Base-by-base conservation (phyloP, 2,329 filamentous ascomycete genomes). In the Trichothecium sympodiale region DNA sequence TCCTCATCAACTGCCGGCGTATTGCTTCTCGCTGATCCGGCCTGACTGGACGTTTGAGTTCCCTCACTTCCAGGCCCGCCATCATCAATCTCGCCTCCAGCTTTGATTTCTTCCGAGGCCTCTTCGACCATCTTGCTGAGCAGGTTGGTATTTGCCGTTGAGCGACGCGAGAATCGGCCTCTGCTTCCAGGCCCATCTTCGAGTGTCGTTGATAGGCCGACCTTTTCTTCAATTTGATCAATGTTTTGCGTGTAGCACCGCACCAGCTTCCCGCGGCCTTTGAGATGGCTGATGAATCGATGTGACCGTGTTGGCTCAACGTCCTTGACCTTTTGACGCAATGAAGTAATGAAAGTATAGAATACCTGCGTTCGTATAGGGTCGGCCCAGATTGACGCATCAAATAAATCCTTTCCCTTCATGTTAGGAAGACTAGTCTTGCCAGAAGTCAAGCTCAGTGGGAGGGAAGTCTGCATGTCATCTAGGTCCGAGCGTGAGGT, bases 241-340 rank as follows among this genome's bases (percentile, higher is more conserved):
- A 85, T 84, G 43, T 84, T 85, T 45, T 85, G 80, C 0, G 80
- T 84, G 47, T 85, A 85, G 47, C 79, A 82, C 28, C 80, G 64
- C 23, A 83, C 76, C 5, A 85, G 62, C 43, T 80, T 79, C 4
- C 78, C 76, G 4, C 72, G 67, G 48, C 83, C 77, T 31, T 77
- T 68, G 5, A 85, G 62, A 25, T 76, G 71, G 30, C 72, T 69
- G 44, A 85, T 78, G 50, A 85, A 83, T 37, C 70, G 71, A 55
- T 85, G 80, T 2, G 76, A 80, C 14, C 64, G 62, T 2, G 78
- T 83, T 0, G 78, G 78, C 35, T 69, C 57, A 8, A 80, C 75
- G n/a, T 71, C 67, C 28, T 62, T 66, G 13, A 81, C 71, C 37
- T 74, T 80, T 43, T 80, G 69, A 18, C 80, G 67, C 5, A 84